phyloP scores from a whole-genome alignment of 2,329 filamentous ascomycete species.

The Diaporthe ampelina region DNA sequence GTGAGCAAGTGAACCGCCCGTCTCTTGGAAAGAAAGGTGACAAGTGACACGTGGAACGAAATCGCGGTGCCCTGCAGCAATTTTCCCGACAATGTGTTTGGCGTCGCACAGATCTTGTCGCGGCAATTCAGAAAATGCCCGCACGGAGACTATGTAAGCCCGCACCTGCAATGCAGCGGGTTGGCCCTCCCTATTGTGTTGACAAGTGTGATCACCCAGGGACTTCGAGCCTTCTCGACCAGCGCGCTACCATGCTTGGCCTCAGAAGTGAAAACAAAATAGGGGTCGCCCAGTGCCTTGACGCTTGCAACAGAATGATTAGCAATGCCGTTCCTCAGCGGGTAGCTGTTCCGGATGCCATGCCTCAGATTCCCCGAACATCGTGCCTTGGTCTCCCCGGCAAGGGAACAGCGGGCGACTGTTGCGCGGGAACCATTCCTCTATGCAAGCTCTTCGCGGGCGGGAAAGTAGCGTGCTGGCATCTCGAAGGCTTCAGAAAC shows the following conservation, averaged over 20 bases:
- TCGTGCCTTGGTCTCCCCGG: slow-evolving; percentile 27
- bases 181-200: background rate
- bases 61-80: slow-evolving; percentile 34
- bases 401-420: slow-evolving; percentile 16
- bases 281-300: slow-evolving; percentile 5
- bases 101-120: slow-evolving; percentile 40
- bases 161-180: slow-evolving; percentile 11
- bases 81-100: slow-evolving; percentile 15
- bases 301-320: slow-evolving; percentile 34
- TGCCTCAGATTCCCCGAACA: slow-evolving; percentile 23
- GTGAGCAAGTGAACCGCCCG: slow-evolving; percentile 40
- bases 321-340: slow-evolving; percentile 13
- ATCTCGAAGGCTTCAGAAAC: slow-evolving; percentile 1
- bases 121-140: slow-evolving; percentile 37
- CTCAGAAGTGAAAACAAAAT: slow-evolving; percentile 15
- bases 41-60: slow-evolving; percentile 36
- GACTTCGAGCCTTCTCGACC: slow-evolving; percentile 2
- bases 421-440: slow-evolving; percentile 1
- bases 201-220: background rate
- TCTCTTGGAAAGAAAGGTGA: slow-evolving; percentile 27
- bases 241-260: background rate
- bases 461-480: background rate
- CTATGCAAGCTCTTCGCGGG: slow-evolving; percentile 22
- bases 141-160: slow-evolving; percentile 14
- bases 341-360: slow-evolving; percentile 23